A percentile compares a stretch with the other conserved stretches of the same genome.
Evolutionary conservation across 768 basidiomycete species (phyloP).

Genomic region (Clavulina sp.): DNA sequence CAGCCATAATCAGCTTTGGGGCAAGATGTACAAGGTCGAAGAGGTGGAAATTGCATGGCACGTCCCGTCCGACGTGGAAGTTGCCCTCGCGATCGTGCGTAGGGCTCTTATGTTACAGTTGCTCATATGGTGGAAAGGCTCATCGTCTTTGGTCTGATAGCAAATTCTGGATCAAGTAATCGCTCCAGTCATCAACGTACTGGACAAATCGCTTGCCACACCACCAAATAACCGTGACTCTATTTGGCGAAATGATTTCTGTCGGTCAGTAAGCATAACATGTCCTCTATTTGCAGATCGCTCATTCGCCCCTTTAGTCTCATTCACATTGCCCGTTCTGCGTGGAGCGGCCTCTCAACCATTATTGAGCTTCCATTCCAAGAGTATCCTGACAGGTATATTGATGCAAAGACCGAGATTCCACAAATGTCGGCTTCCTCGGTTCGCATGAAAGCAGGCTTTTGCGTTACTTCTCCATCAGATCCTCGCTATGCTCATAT

Average conservation of each 20-base stretch:
- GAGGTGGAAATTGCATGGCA: constrained; percentile 86
- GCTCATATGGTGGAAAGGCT: too few relatives aligned
- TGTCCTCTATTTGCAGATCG: not conserved
- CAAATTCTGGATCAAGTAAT: constrained; percentile 56
- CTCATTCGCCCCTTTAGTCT: constrained; percentile 25
- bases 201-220: constrained; percentile 43
- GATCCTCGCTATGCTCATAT: constrained; percentile 62
- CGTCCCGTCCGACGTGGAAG: constrained; percentile 50
- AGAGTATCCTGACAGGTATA: constrained; percentile 33
- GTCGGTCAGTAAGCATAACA: constrained; percentile 36
- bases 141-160: too few relatives aligned
- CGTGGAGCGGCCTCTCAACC: constrained; percentile 62
- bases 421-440: constrained; percentile 50
- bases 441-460: constrained; percentile 54
- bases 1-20: constrained; percentile 58
- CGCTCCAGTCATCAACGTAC: constrained; percentile 42
- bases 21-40: constrained; percentile 52
- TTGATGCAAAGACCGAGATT: constrained; percentile 45
- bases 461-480: constrained; percentile 49
- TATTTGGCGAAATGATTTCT: constrained; percentile 61
- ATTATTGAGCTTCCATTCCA: constrained; percentile 43
- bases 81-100: constrained; percentile 62
- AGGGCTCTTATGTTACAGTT: too few relatives aligned
- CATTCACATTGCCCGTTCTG: constrained; percentile 51
- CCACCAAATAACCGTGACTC: constrained; percentile 42